Base-by-base conservation (phyloP, 164 flowering plant genomes). In the Malania oleifera region DNA sequence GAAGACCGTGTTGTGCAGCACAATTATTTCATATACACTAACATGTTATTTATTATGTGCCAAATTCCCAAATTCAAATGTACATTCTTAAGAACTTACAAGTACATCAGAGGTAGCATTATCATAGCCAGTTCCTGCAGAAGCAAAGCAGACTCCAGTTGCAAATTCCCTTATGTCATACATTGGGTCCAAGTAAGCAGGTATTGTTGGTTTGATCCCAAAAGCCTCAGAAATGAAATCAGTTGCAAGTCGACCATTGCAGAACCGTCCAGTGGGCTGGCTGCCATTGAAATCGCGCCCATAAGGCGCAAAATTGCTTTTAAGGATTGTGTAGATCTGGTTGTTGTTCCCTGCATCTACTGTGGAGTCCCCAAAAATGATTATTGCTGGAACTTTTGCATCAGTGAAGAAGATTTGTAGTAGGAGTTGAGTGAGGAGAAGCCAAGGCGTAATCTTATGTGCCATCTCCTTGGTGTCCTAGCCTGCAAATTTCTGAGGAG, bases 271-370 rank as follows among this genome's bases (percentile, higher is more conserved):
- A 0, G 90, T 86, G 11, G 95, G 74, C 39, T 48, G 52, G 3
- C 77, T 71, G 0, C 77, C 80, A 22, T 9, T 0, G 59, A 82
- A 86, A 63, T 86, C 88, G 1, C 83, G 75, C 1, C 95, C 90
- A 57, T 86, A 86, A 28, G 95, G 95, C 65, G 55, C 40, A 57
- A 82, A 82, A 52, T 86, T 73, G 72, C 95, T 81, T 77, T 74
- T 81, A 3, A 82, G 63, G 18, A 79, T 0, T 2, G 88, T 84
- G 0, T 67, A 25, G 6, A 82, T 69, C 13, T 70, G 41, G 62
- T 86, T 81, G 66, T 86, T 86, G 70, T 86, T 84, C 15, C 89
- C 89, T 14, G 89, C 50, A 69, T 86, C 89, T 9, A 86, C 86
- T 0, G 89, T 52, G 15, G 90, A 89, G 68, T 89, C 96, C 34